phyloP scores from a whole-genome alignment of 768 basidiomycete genomes.

The Phylloporus rhodoxanthus region DNA sequence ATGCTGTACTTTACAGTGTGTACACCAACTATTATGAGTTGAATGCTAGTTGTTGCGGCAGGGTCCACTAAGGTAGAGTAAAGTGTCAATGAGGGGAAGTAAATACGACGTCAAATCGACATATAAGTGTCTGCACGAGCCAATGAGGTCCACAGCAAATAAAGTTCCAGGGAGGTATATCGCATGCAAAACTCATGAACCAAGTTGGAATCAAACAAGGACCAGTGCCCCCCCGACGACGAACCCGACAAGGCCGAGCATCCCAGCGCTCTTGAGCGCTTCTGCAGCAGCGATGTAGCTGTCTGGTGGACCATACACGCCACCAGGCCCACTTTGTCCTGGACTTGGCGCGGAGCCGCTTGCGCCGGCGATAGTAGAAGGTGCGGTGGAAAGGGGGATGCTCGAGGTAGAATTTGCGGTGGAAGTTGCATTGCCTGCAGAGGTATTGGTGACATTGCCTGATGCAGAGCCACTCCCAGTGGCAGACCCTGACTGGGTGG shows the following conservation, averaged over 20 bases:
- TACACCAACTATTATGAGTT: slow-evolving; percentile 18
- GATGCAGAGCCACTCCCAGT: slow-evolving; percentile 19
- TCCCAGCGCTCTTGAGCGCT: slow-evolving; percentile 40
- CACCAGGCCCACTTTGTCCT: slow-evolving; percentile 40
- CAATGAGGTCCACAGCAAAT: slow-evolving; percentile 11
- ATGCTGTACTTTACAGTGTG: slow-evolving; percentile 19
- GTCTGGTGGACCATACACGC: slow-evolving; percentile 63
- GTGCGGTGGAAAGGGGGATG: slow-evolving; percentile 46
- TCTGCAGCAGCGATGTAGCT: slow-evolving; percentile 55
- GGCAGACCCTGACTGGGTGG: slow-evolving; percentile 17
- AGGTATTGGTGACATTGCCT: slow-evolving; percentile 10
- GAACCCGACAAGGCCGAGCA: slow-evolving; percentile 42
- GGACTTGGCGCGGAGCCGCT: slow-evolving; percentile 52
- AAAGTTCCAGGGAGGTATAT: slow-evolving; percentile 13
- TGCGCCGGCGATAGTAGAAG: slow-evolving; percentile 46
- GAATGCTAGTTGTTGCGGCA: slow-evolving; percentile 11
- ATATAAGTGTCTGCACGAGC: slow-evolving; percentile 15
- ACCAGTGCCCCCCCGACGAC: slow-evolving; percentile 46
- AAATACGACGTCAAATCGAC: slow-evolving; percentile 17
- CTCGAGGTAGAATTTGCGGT: slow-evolving; percentile 10
- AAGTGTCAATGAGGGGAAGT: slow-evolving; percentile 24
- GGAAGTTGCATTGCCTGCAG: slow-evolving; percentile 30
- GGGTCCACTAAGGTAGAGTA: slow-evolving; percentile 22
- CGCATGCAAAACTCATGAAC: slow-evolving; percentile 3
- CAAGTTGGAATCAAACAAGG: slow-evolving; percentile 32